These are phyloP conservation scores for Saccharomycopsis synnaedendra DNA, from an alignment of 805 yeast genomes.

Conservation along the genomic window DNA sequence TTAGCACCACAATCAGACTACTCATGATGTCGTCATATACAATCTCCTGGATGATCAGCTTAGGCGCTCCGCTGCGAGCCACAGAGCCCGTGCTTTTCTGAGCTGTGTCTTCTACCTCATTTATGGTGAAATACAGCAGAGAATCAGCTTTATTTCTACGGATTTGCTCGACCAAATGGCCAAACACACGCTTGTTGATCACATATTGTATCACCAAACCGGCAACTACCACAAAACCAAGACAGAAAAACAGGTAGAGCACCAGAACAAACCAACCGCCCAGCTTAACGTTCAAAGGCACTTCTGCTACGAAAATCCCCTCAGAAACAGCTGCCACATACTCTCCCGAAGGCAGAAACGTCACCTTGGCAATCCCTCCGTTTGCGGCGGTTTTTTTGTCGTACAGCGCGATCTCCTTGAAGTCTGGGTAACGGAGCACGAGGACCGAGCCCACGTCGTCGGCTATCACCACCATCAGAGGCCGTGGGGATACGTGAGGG, in stretches of 20 bases:
- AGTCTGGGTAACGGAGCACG: constrained; percentile 39
- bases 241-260: constrained; percentile 22
- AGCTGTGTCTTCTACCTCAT: constrained; percentile 6
- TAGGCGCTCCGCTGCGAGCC: constrained; percentile 2
- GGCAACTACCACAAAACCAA: constrained; percentile 23
- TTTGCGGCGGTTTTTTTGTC: not conserved
- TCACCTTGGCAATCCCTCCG: constrained; percentile 53
- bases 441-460: constrained; percentile 52
- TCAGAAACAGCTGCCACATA: constrained; percentile 54
- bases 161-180: constrained; percentile 15
- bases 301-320: constrained; percentile 5
- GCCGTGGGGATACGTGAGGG: constrained; percentile 13
- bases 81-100: constrained; percentile 17
- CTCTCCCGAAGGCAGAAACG: constrained; percentile 58
- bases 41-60: constrained; percentile 16
- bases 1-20: constrained; percentile 12
- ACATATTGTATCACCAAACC: constrained; percentile 26
- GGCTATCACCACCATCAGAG: constrained; percentile 28
- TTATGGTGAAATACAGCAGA: constrained; percentile 15
- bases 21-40: constrained; percentile 16
- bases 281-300: constrained; percentile 34
- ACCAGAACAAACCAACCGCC: constrained; percentile 23
- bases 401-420: constrained; percentile 38
- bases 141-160: constrained; percentile 15
- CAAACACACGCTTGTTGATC: constrained; percentile 15